These are phyloP conservation scores for Colletotrichum sp. DNA, from an alignment of 2,329 filamentous ascomycete genomes.

Conservation along the genomic window DNA sequence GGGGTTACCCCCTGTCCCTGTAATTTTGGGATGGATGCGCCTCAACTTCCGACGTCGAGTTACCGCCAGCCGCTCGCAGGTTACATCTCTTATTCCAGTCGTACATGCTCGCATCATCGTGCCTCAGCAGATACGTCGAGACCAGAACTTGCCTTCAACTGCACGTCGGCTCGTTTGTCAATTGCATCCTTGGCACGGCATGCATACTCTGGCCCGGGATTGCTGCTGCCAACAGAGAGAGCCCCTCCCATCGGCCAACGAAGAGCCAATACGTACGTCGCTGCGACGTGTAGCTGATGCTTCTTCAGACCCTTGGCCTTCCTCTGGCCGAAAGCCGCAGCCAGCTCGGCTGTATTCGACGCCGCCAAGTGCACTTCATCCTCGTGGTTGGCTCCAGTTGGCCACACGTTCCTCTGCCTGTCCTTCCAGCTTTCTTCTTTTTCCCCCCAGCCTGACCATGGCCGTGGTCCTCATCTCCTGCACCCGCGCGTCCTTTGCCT, in stretches of 20 bases:
- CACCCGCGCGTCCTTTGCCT: neutral
- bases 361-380: conserved; percentile 2
- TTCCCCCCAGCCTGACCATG: neutral
- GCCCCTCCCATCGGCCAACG: neutral
- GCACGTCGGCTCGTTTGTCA: neutral
- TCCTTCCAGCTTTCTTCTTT: conserved; percentile 1
- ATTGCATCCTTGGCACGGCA: neutral
- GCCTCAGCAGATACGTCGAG: neutral
- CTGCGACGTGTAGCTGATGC: neutral
- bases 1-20: conserved; percentile 10
- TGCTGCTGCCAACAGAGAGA: neutral
- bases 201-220: neutral
- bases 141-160: neutral
- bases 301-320: neutral
- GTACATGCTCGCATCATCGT: neutral
- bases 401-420: neutral
- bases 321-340: conserved; percentile 13
- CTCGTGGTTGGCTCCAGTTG: neutral
- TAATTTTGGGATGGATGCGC: conserved; percentile 24
- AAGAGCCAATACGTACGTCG: neutral
- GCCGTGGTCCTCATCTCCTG: conserved; percentile 6
- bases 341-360: neutral
- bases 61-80: neutral
- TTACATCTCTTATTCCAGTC: neutral
- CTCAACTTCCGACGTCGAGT: conserved; percentile 22